Percentiles rank a stretch among this genome's conserved stretches.
These are phyloP conservation scores for Spiromastix sp. DNA, from an alignment of 2,329 filamentous ascomycete species.

Conservation along the genomic window DNA sequence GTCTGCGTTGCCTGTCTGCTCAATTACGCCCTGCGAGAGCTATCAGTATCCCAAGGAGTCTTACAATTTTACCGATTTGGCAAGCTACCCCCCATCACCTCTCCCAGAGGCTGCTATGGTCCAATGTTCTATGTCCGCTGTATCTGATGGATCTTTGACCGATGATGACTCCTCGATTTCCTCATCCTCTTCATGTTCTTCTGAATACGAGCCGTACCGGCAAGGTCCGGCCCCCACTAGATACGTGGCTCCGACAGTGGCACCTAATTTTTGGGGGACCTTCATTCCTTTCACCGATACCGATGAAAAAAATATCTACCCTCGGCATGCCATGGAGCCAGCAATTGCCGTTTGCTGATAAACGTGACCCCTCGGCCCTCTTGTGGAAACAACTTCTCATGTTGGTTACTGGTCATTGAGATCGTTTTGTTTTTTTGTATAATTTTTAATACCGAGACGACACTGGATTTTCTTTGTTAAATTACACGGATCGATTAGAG, in stretches of 20 bases:
- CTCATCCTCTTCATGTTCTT: constrained; percentile 24
- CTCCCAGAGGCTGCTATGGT: constrained; percentile 25
- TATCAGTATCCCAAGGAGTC: constrained; percentile 23
- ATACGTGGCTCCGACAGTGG: constrained; percentile 19
- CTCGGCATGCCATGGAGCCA: constrained; percentile 17
- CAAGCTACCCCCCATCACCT: constrained; percentile 25
- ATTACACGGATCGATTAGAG: too few relatives aligned
- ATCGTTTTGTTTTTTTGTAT: constrained; percentile 6
- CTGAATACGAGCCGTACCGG: constrained; percentile 21
- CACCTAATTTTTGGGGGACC: constrained; percentile 17
- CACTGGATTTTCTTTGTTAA: neutral
- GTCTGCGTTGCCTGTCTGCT: constrained; percentile 4
- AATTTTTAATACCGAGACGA: constrained; percentile 3
- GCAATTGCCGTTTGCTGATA: constrained; percentile 15
- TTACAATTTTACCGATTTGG: constrained; percentile 24
- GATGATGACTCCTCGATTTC: constrained; percentile 25
- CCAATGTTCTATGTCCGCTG: constrained; percentile 29
- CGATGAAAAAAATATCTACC: constrained; percentile 20
- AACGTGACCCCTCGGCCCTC: constrained; percentile 2
- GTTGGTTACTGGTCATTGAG: too few relatives aligned
- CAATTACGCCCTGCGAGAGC: constrained; percentile 25
- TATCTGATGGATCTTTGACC: constrained; percentile 29
- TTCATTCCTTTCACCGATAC: constrained; percentile 19
- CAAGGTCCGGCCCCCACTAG: constrained; percentile 18
- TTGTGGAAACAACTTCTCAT: constrained; percentile 14